Conservation (phyloP, 352 stramenopile genomes). For the Globisporangium uncinulatum region DNA sequence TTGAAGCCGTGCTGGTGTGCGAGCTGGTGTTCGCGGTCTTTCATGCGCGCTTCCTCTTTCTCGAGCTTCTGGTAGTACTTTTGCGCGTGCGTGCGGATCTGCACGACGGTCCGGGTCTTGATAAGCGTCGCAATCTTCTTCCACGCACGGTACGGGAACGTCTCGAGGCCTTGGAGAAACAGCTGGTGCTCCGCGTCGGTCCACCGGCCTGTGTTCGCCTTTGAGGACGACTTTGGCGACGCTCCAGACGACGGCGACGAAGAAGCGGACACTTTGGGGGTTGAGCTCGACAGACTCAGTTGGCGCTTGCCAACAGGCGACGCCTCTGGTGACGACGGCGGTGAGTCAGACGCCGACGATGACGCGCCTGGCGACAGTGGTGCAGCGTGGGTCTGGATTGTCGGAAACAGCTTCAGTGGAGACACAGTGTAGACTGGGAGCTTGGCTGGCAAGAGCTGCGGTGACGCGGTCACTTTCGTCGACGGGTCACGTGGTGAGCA, state of each 20-base stretch:
- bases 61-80: constrained; percentile 90
- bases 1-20: constrained; percentile 10
- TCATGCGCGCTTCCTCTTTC: constrained; percentile 77
- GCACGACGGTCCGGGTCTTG: constrained; percentile 90
- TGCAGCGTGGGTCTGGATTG: constrained; percentile 15
- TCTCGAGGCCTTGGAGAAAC: constrained; percentile 83
- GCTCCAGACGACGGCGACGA: constrained; percentile 7
- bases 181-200: constrained; percentile 86
- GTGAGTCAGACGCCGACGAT: constrained; percentile 9
- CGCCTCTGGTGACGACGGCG: constrained; percentile 6
- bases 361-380: not conserved
- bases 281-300: not conserved
- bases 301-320: constrained; percentile 11
- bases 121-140: constrained; percentile 94
- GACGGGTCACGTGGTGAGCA: constrained; percentile 53
- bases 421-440: constrained; percentile 1
- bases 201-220: constrained; percentile 82
- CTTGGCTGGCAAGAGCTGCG: constrained; percentile 10
- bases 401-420: constrained; percentile 5
- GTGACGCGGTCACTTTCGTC: constrained; percentile 26
- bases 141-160: constrained; percentile 82
- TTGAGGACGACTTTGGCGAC: constrained; percentile 24
- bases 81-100: constrained; percentile 86
- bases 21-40: constrained; percentile 56
- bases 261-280: not conserved